Evolutionary conservation across 78 protist genomes (phyloP).

Genomic region (Dictyostelium brefeldianum): DNA sequence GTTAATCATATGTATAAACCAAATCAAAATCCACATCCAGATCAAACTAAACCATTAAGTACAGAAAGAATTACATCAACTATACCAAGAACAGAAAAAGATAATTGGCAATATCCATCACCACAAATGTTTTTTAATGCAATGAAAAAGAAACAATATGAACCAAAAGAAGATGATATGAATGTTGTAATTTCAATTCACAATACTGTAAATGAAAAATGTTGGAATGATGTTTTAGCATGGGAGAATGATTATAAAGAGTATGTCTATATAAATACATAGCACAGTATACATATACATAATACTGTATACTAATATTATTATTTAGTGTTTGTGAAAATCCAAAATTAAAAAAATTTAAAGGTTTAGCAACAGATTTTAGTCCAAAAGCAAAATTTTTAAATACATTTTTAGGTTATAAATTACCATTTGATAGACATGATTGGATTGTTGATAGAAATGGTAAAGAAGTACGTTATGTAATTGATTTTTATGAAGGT

Average conservation of each 20-base stretch:
- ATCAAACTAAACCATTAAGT: slow-evolving; percentile 66
- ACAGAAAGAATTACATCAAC: slow-evolving; percentile 66
- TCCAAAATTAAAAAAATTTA: slow-evolving; percentile 78
- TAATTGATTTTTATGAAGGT: slow-evolving; percentile 90
- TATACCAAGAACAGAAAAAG: slow-evolving; percentile 84
- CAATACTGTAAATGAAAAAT: slow-evolving; percentile 88
- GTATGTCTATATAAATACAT: neutral
- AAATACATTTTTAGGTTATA: slow-evolving; percentile 80
- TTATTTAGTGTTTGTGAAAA: slow-evolving; percentile 33
- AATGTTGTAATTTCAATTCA: slow-evolving; percentile 86
- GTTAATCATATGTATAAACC: slow-evolving; percentile 78
- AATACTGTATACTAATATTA: neutral
- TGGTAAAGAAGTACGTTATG: slow-evolving; percentile 88
- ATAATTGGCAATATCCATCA: slow-evolving; percentile 89
- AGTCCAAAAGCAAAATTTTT: slow-evolving; percentile 88
- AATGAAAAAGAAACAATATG: slow-evolving; percentile 85
- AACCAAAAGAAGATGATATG: slow-evolving; percentile 89
- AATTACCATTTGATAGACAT: slow-evolving; percentile 91
- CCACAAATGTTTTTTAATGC: slow-evolving; percentile 92
- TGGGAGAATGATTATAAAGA: slow-evolving; percentile 82
- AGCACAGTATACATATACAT: neutral
- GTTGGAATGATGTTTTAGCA: slow-evolving; percentile 88
- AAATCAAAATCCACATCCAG: slow-evolving; percentile 79
- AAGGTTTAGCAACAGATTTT: slow-evolving; percentile 88
- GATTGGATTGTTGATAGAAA: slow-evolving; percentile 92